A percentile compares a stretch with the other conserved stretches of the same genome.
Evolutionary conservation across 371 early-diverging fungal genomes (phyloP).

Genomic region (Saksenaea oblongispora): DNA sequence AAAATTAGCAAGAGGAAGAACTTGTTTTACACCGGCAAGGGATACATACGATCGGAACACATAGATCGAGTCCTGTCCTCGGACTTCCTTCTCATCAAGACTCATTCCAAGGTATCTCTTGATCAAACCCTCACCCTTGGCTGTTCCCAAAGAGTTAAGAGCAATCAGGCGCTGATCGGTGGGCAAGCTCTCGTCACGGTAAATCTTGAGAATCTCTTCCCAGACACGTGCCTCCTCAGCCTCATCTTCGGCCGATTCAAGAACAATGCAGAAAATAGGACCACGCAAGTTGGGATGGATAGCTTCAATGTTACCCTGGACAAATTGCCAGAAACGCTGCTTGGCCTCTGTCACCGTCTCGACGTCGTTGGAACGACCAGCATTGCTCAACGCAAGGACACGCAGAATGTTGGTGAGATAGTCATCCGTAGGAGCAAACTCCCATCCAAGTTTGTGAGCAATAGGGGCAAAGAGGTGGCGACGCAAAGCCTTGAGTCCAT

Average conservation of each 20-base stretch:
- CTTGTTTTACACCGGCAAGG: not conserved
- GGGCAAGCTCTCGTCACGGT: constrained; percentile 62
- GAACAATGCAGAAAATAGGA: constrained; percentile 75
- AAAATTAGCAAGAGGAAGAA: not conserved
- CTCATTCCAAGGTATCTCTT: constrained; percentile 64
- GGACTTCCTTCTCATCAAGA: constrained; percentile 69
- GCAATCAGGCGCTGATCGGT: constrained; percentile 82
- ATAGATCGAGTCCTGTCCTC: constrained; percentile 83
- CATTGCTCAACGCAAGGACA: constrained; percentile 46
- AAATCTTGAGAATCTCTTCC: constrained; percentile 75
- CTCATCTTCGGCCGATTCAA: constrained; percentile 64
- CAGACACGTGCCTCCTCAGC: constrained; percentile 63
- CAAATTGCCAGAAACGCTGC: constrained; percentile 47
- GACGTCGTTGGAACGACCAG: constrained; percentile 41
- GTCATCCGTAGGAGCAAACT: constrained; percentile 48
- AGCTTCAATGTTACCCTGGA: constrained; percentile 46
- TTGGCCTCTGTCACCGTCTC: constrained; percentile 43
- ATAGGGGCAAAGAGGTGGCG: constrained; percentile 58
- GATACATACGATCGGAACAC: constrained; percentile 44
- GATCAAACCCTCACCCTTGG: constrained; percentile 61
- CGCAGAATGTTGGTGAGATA: constrained; percentile 50
- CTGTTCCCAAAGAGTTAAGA: constrained; percentile 74
- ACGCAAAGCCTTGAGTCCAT: constrained; percentile 52
- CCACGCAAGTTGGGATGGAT: constrained; percentile 87
- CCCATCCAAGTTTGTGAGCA: constrained; percentile 66